These are phyloP conservation scores for Boletus semigastroideus DNA, from an alignment of 1,284 basidiomycete species.

Conservation along the genomic window DNA sequence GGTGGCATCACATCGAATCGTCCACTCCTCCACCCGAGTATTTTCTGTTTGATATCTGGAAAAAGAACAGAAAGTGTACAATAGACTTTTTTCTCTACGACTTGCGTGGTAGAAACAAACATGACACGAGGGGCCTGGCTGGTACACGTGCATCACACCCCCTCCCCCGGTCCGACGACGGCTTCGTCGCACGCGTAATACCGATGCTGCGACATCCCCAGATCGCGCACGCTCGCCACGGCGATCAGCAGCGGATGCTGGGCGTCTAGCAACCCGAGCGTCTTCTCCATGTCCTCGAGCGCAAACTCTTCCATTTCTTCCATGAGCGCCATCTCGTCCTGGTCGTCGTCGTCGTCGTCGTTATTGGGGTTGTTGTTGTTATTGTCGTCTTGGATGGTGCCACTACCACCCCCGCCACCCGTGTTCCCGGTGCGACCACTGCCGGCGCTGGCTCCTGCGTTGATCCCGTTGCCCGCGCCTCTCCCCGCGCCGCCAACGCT, in stretches of 20 bases:
- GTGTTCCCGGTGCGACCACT: too few species aligned
- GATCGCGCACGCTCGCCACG: constrained; percentile 65
- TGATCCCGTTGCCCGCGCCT: too few species aligned
- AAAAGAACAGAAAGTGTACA: constrained; percentile 3
- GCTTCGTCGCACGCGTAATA: constrained; percentile 46
- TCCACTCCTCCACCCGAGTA: too few species aligned
- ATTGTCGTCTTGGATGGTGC: too few species aligned
- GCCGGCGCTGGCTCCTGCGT: too few species aligned
- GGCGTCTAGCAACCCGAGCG: constrained; percentile 52
- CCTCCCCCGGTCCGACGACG: constrained; percentile 15
- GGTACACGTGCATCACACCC: background rate
- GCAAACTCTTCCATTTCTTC: constrained; percentile 68
- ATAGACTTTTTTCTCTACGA: background rate
- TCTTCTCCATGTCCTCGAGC: constrained; percentile 71
- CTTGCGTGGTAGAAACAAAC: too few species aligned
- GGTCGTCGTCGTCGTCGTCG: constrained; percentile 37
- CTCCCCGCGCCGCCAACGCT: background rate
- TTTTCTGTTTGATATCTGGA: background rate
- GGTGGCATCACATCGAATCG: too few species aligned
- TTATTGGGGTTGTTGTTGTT: too few species aligned
- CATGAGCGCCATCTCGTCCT: constrained; percentile 39
- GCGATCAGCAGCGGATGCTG: constrained; percentile 66
- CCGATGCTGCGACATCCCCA: constrained; percentile 42
- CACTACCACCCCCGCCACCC: too few species aligned
- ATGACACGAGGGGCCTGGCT: too few species aligned